phyloP scores from a whole-genome alignment of 1,284 basidiomycete genomes.

The Microbotryum saponariae region DNA sequence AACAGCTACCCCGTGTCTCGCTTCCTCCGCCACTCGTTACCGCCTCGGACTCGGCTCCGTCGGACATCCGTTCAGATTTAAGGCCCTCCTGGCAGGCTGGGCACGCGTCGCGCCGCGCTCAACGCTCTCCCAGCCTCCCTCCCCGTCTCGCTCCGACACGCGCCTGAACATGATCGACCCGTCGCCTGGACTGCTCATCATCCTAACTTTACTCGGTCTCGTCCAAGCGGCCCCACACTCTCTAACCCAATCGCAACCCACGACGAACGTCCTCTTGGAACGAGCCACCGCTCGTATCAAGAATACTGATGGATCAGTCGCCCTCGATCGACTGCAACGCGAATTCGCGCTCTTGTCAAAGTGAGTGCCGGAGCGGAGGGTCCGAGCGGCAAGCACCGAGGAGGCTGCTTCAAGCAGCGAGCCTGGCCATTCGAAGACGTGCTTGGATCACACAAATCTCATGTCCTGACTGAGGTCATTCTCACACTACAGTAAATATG shows the following conservation, averaged over 20 bases:
- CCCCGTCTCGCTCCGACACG: no score
- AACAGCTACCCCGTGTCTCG: no score
- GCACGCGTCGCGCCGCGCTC: no score
- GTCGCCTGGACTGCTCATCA: no score
- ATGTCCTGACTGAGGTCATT: not conserved
- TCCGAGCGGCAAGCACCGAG: no score
- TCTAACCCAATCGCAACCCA: conserved; percentile 8
- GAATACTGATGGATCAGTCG: conserved; percentile 11
- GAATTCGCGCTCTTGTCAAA: not conserved
- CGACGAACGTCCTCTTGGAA: not conserved
- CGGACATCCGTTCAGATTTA: no score
- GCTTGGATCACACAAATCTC: not conserved
- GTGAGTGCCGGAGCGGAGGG: conserved; percentile 1
- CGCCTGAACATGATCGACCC: no score
- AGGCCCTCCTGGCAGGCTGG: no score
- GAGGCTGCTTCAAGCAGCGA: no score
- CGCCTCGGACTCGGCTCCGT: no score
- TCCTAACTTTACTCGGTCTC: conserved; percentile 2
- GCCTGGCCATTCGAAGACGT: not conserved
- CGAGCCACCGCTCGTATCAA: not conserved
- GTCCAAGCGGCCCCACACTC: not conserved
- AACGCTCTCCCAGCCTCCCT: no score
- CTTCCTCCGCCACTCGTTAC: no score
- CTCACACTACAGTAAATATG: conserved; percentile 17
- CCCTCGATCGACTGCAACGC: conserved; percentile 1